These are phyloP conservation scores for Conringia planisiliqua DNA, from an alignment of 345 rosid genomes.

Conservation along the genomic window DNA sequence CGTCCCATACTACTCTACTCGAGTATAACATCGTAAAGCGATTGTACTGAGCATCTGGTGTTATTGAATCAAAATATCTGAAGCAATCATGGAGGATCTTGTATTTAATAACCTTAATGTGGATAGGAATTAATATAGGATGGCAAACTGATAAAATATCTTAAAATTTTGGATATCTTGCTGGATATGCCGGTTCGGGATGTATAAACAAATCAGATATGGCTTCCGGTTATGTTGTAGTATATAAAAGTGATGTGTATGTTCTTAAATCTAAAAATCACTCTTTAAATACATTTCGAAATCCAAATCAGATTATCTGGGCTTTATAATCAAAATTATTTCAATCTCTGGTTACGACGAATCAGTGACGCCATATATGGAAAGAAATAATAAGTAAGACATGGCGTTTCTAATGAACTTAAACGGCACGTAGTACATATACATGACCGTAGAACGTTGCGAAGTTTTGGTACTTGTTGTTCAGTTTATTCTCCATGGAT, in stretches of 20 bases:
- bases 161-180: too few relatives aligned
- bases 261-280: too few relatives aligned
- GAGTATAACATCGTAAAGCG: neutral
- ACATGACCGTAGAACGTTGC: neutral
- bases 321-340: too few relatives aligned
- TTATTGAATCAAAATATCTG: neutral
- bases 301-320: too few relatives aligned
- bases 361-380: too few relatives aligned
- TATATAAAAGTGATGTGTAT: too few relatives aligned
- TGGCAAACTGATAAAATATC: neutral
- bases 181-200: too few relatives aligned
- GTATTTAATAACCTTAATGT: neutral
- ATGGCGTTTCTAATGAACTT: neutral
- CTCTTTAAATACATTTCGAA: too few relatives aligned
- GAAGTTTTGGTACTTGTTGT: neutral
- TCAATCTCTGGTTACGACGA: too few relatives aligned
- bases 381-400: neutral
- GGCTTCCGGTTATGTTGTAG: too few relatives aligned
- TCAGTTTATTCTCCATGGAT: neutral
- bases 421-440: conserved; percentile 11
- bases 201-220: too few relatives aligned
- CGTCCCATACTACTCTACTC: neutral
- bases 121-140: neutral
- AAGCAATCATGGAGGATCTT: neutral
- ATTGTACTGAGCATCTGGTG: neutral